Evolutionary conservation across 208 protist genomes (phyloP), one percentile per base, ranked within the genome.

Genomic region (Acanthamoeba lenticulata): DNA sequence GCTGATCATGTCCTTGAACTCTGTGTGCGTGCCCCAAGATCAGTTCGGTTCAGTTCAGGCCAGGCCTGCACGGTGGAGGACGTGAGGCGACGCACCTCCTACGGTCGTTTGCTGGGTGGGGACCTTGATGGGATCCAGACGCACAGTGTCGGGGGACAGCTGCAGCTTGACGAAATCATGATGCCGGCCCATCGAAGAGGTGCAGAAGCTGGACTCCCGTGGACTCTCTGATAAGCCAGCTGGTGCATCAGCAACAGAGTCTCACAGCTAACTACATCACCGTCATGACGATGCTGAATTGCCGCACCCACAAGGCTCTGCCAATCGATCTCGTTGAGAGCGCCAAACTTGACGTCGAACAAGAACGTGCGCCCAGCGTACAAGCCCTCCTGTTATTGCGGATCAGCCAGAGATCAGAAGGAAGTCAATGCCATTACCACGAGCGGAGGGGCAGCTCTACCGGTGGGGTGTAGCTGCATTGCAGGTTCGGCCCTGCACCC

Each of bases 321-420:
- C 72, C 72, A 81, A 32, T 81, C 72, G 42, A 81, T 29, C 40
- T 81, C 72, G 24, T 81, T 38, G 9, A 81, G 29, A 2, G 72
- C 17, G 5, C 72, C 72, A 27, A 81, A 81, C 72, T 49, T 81
- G 40, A 81, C n/a, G 32, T 81, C 72, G 21, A 81, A 81, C 34
- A 81, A 6, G 40, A 49, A 81, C 40, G 42, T 42, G 36, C 72
- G 72, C 13, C 72, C 72, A 1, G 72, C 72, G 32, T 81, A 81
- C 38, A 81, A 49, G 72, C 72, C 47, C 21, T 81, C 72, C 6
- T 24, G 7, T 24, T 72, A 72, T 27, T 38, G 62, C n/a, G n/a
- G n/a, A n/a, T n/a, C n/a, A 32, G 11, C 49, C 49, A 19, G 19
- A 24, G 29, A 32, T 15, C n/a, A 72, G 9, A 29, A 13, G 62